Evolutionary conservation across 2,329 filamentous ascomycete genomes (phyloP).

Genomic region (Penicillium sp.): DNA sequence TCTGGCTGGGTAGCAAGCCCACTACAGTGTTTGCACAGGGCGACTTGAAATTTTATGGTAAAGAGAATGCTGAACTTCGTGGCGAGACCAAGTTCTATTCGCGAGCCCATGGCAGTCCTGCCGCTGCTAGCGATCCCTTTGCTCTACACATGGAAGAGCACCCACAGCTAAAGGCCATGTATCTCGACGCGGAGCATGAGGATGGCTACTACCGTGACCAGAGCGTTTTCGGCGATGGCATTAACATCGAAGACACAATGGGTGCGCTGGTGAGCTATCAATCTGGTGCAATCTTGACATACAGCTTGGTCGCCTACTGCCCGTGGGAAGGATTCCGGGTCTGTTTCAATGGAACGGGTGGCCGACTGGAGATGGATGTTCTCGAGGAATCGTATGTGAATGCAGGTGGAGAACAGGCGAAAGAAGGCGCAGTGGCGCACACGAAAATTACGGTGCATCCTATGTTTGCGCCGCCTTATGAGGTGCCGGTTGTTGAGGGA

Average conservation of each 20-base stretch:
- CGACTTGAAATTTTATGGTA: slow-evolving; percentile 60
- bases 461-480: slow-evolving; percentile 57
- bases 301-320: slow-evolving; percentile 56
- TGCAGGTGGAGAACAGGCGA: slow-evolving; percentile 57
- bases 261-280: slow-evolving; percentile 58
- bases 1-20: slow-evolving; percentile 59
- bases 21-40: slow-evolving; percentile 59
- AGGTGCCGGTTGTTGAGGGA: slow-evolving; percentile 54
- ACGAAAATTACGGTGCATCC: slow-evolving; percentile 45
- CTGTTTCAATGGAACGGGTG: slow-evolving; percentile 50
- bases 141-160: slow-evolving; percentile 56
- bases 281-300: slow-evolving; percentile 58
- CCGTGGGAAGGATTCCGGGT: slow-evolving; percentile 48
- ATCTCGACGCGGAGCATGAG: slow-evolving; percentile 56
- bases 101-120: slow-evolving; percentile 52
- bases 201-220: slow-evolving; percentile 63
- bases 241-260: slow-evolving; percentile 66
- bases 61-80: slow-evolving; percentile 59
- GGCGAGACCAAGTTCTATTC: slow-evolving; percentile 54
- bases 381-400: slow-evolving; percentile 59
- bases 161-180: slow-evolving; percentile 50
- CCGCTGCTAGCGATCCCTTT: slow-evolving; percentile 56
- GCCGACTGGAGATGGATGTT: slow-evolving; percentile 60
- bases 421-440: slow-evolving; percentile 28
- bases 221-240: slow-evolving; percentile 62